Conservation (phyloP, 192 early-diverging fungal genomes). For the Polychytrium aggregatum region DNA sequence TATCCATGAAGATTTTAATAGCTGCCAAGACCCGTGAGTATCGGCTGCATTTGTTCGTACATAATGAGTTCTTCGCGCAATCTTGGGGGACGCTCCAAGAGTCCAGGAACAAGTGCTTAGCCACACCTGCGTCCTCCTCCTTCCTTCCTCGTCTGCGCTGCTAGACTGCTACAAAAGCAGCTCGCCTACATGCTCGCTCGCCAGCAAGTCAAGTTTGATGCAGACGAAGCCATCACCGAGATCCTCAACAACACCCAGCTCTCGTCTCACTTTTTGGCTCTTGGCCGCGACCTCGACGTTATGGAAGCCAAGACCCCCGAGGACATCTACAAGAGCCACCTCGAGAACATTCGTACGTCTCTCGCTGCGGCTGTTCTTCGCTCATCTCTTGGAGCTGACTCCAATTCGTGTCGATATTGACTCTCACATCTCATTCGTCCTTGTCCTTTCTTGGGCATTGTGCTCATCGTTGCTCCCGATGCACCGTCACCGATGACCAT, state of each 20-base stretch:
- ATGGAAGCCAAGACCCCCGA: constrained; percentile 92
- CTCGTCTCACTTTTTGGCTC: constrained; percentile 75
- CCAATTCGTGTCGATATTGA: no score
- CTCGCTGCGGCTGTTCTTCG: no score
- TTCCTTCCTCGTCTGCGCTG: background rate
- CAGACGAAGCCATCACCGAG: constrained; percentile 66
- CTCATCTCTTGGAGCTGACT: no score
- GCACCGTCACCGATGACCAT: no score
- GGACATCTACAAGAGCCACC: constrained; percentile 95
- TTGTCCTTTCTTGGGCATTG: no score
- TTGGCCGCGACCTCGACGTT: constrained; percentile 88
- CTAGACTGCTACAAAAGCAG: constrained; percentile 62
- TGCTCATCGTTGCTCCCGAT: no score
- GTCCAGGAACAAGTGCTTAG: no score
- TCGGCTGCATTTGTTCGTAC: constrained; percentile 6
- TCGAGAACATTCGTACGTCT: constrained; percentile 74
- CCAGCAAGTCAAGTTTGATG: constrained; percentile 70
- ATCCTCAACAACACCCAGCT: constrained; percentile 83
- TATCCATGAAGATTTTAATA: constrained; percentile 78
- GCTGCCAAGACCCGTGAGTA: constrained; percentile 64
- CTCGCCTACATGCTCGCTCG: constrained; percentile 87
- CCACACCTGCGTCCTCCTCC: background rate
- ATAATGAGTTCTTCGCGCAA: no score
- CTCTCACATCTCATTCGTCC: no score
- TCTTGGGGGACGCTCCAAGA: no score